Conservation (phyloP, 805 yeast genomes). For the Cyberlindnera xylosilytica region DNA sequence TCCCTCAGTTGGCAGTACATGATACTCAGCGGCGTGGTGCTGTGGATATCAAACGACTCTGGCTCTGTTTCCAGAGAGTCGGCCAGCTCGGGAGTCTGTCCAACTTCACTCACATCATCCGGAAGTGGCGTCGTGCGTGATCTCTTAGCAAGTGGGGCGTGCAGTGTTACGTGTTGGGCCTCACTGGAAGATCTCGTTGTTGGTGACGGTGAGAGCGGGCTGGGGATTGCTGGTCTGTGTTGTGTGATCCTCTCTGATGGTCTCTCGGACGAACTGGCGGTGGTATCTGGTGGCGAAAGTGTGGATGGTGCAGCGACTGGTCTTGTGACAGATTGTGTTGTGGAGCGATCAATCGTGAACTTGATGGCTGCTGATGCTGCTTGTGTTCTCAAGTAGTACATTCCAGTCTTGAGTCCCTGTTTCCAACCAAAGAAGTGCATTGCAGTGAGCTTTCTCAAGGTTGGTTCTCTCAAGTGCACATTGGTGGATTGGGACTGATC, state of each 20-base stretch:
- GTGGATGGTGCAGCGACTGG: too few relatives aligned
- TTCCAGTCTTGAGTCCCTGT: slow-evolving; percentile 94
- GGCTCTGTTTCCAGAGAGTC: too few relatives aligned
- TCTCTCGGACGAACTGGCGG: too few relatives aligned
- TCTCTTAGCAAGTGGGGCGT: too few relatives aligned
- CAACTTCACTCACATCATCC: too few relatives aligned
- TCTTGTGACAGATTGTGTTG: neutral
- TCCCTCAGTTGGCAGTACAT: neutral
- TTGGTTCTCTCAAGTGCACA: slow-evolving; percentile 79
- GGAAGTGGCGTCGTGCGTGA: neutral
- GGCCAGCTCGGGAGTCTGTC: too few relatives aligned
- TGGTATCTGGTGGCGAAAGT: too few relatives aligned
- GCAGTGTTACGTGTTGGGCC: too few relatives aligned
- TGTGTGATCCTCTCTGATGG: too few relatives aligned
- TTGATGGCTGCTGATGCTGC: slow-evolving; percentile 97
- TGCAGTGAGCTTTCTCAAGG: slow-evolving; percentile 91
- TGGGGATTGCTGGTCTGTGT: neutral
- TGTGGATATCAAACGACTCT: neutral
- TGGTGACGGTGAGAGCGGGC: neutral
- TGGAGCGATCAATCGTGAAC: slow-evolving; percentile 50
- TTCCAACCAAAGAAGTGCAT: slow-evolving; percentile 99
- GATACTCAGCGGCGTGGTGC: neutral
- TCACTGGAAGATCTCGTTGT: too few relatives aligned
- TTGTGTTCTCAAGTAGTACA: slow-evolving; percentile 93
- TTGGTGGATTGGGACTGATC: slow-evolving; percentile 93